Evolutionary conservation across 2,329 filamentous ascomycete species (phyloP), one percentile per base, ranked within the genome.

Genomic region (Erysiphe pulchra): DNA sequence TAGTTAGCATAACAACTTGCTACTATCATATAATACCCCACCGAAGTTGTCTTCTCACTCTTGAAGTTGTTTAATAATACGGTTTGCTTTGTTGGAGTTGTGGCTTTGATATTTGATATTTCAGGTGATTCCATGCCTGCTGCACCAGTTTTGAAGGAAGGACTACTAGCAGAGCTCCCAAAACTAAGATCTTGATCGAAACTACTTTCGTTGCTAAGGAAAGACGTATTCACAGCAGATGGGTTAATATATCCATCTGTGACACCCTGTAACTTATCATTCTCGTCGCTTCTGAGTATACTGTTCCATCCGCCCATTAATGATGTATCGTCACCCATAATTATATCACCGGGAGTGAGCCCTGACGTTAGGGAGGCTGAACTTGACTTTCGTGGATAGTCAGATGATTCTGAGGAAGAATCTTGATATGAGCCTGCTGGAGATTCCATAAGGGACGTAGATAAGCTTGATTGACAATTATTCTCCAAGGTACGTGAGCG

Each of bases 151-250:
- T 48, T 52, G 45, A 56, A 54, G 47, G 63, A 66, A 6, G 73
- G 71, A 49, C 71, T 77, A 51, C 66, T 73, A 1, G 70, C 67
- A 9, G 68, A 67, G 52, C 70, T 72, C 14, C 69, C 67, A 54
- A 77, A 75, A 50, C 73, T 68, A 51, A 75, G 72, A 42, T 64
- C 60, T 10, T 40, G 38, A 48, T 67, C 65, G 47, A 55, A 60
- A 45, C 64, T 58, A 6, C 59, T 57, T 47, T 60, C 57, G 47
- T 59, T 58, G 17, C 51, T 53, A 37, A 28, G 28, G n/a, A 42
- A 30, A 13, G n/a, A 28, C 16, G 18, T 14, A 42, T 55, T 55
- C 45, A 58, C 57, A 2, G 54, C 48, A 12, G 59, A 56, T n/a
- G 61, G 60, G 44, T 63, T 56, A 36, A 63, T 60, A 16, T 55